Evolutionary conservation across 768 basidiomycete genomes (phyloP), one percentile per base, ranked within the genome.

Genomic region (Termitomyces sp.): DNA sequence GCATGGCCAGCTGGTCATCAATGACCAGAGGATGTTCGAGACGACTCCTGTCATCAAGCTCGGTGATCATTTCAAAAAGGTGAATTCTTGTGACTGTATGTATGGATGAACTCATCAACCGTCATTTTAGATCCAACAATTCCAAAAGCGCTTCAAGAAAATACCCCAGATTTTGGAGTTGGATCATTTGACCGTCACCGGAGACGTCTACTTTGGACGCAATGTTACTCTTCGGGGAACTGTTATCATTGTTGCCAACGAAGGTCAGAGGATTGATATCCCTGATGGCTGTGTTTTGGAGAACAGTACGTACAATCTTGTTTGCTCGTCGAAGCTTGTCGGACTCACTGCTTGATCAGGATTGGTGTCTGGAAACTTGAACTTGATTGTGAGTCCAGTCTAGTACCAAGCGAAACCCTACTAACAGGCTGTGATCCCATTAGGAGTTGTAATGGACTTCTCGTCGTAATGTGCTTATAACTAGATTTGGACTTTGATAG

Each of bases 61-160:
- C 47, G 93, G 94, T 44, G 92, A 94, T 70, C 89, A 90, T 69
- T 97, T 98, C 84, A 97, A 95, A 81, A 95, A 92, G 83, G 89
- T 90, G 55, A 15, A 28, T 44, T 15, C 35, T 43, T 26, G 22
- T 41, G n/a, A 26, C 11, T 32, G n/a, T n/a, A n/a, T 10, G 38
- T 57, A 41, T 40, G 24, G 17, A 41, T 47, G 15, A 12, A 5
- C 37, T 51, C 8, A 51, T 6, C 26, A n/a, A 40, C 24, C 26
- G 14, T 15, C 9, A 19, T 21, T 38, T 56, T 26, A 86, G 86
- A 88, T 91, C 56, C 82, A 83, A 62, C 81, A 92, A 68, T 96
- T 96, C 79, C 90, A 94, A 75, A 90, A 91, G 71, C 85, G 93
- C 47, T 96, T 98, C 84, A 90, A 92, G 79, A 90, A 87, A 70